phyloP scores from a whole-genome alignment of 345 rosid genomes.

The Hypericum perforatum region DNA sequence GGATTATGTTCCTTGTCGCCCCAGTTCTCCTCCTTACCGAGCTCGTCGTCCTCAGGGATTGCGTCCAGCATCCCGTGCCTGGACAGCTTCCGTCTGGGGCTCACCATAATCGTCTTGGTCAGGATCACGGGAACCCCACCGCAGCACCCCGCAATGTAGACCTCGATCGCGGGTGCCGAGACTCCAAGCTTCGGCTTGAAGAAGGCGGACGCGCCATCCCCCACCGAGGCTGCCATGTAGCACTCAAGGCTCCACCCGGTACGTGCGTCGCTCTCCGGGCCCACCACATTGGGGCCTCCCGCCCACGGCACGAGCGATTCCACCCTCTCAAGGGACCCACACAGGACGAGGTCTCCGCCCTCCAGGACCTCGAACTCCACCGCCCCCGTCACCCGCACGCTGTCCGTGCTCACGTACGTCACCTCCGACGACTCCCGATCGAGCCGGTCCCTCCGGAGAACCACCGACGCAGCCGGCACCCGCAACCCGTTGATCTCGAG shows the following conservation, averaged over 20 bases:
- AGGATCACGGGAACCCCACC: slow-evolving; percentile 77
- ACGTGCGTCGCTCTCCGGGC: slow-evolving; percentile 29
- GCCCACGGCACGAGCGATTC: slow-evolving; percentile 47
- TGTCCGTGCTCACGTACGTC: slow-evolving; percentile 76
- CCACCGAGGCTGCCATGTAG: slow-evolving; percentile 40
- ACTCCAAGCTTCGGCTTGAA: slow-evolving; percentile 51
- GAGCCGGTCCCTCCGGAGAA: slow-evolving; percentile 69
- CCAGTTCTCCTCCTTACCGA: slow-evolving; percentile 9
- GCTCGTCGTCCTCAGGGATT: slow-evolving; percentile 84
- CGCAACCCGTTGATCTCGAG: slow-evolving; percentile 70
- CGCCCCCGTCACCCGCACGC: slow-evolving; percentile 66
- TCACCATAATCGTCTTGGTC: slow-evolving; percentile 63
- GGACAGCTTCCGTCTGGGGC: slow-evolving; percentile 54
- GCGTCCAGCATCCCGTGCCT: slow-evolving; percentile 54
- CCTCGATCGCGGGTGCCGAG: slow-evolving; percentile 68
- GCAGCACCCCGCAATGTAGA: slow-evolving; percentile 80
- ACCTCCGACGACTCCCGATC: slow-evolving; percentile 67
- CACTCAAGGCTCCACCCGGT: slow-evolving; percentile 84
- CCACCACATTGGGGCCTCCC: slow-evolving; percentile 18
- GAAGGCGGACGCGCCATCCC: slow-evolving; percentile 35
- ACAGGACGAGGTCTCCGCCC: slow-evolving; percentile 42
- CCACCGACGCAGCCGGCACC: slow-evolving; percentile 43
- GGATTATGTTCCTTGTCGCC: slow-evolving; percentile 26
- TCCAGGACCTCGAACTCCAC: slow-evolving; percentile 74
- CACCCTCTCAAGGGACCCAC: slow-evolving; percentile 72